Base-by-base conservation (phyloP, 2,329 filamentous ascomycete species). In the Mycogone perniciosa region DNA sequence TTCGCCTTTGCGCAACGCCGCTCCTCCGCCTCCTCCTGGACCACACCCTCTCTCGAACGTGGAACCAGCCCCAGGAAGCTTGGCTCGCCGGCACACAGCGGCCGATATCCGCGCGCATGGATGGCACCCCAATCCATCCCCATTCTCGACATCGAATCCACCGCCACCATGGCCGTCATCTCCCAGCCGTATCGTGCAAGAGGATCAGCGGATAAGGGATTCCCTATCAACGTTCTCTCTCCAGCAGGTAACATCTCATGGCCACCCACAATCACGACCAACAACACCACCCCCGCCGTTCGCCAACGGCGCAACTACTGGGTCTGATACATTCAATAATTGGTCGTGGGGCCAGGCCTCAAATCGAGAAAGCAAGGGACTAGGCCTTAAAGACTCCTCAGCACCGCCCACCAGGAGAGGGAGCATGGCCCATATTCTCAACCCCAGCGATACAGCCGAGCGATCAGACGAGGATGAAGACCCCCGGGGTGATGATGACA, bases 101-200 rank as follows among this genome's bases (percentile, higher is more conserved):
- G 93, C 93, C 52, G 93, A 99, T 65, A 97, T 99, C 59, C 85
- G 93, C 48, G 86, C 91, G 60, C 86, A 90, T 64, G 89, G 86
- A 35, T 92, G 88, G 83, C 85, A 84, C 55, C 76, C 76, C 6
- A 58, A 56, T 39, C 76, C 80, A 29, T 86, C 85, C 5, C 87
- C 85, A 8, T 87, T 62, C 35, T 54, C 83, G 62, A 76, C 79
- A 6, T 84, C 85, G 4, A 82, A 82, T 8, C 68, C 73, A 2
- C 68, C 74, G 7, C 72, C 76, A 1, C 67, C 70, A 10, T 81
- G 77, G 74, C 79, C 79, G 0, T 70, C 77, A 3, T 81, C 79
- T 7, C 79, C 79, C 0, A 79, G 63, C 55, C 72, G 79, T 7
- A 63, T 64, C 4, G 67, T 67, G 1, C 67, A 71, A 0, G 79